These are phyloP conservation scores for Coniochaeta sp. DNA, from an alignment of 2,329 filamentous ascomycete genomes.

Conservation along the genomic window DNA sequence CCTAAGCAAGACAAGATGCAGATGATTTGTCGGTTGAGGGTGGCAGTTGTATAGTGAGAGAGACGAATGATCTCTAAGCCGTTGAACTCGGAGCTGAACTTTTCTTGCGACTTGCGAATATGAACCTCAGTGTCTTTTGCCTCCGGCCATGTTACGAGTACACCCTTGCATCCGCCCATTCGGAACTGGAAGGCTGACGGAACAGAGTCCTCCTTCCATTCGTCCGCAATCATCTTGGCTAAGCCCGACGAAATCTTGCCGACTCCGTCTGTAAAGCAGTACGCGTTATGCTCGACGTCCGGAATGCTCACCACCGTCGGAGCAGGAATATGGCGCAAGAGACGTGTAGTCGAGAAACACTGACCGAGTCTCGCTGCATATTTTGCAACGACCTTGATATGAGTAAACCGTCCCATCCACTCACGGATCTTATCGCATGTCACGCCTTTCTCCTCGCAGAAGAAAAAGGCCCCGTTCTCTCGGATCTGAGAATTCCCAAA, in stretches of 20 bases:
- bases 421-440: slow-evolving; percentile 69
- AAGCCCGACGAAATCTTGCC: slow-evolving; percentile 82
- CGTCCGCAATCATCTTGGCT: slow-evolving; percentile 63
- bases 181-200: slow-evolving; percentile 90
- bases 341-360: slow-evolving; percentile 88
- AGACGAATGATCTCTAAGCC: slow-evolving; percentile 79
- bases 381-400: slow-evolving; percentile 81
- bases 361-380: slow-evolving; percentile 85
- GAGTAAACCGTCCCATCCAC: slow-evolving; percentile 80
- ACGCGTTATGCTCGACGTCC: slow-evolving; percentile 63
- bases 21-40: slow-evolving; percentile 86
- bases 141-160: slow-evolving; percentile 68
- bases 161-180: slow-evolving; percentile 85
- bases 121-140: slow-evolving; percentile 62
- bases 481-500: slow-evolving; percentile 94
- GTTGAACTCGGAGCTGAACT: slow-evolving; percentile 66
- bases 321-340: slow-evolving; percentile 57
- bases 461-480: slow-evolving; percentile 90
- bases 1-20: slow-evolving; percentile 74
- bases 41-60: slow-evolving; percentile 68
- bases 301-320: slow-evolving; percentile 51
- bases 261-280: slow-evolving; percentile 84
- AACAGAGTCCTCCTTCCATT: slow-evolving; percentile 54
- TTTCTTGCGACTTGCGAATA: slow-evolving; percentile 78
- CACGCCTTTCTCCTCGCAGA: slow-evolving; percentile 55